Base-by-base conservation (phyloP, 139 green algal species). In the Coelastrella sp. region DNA sequence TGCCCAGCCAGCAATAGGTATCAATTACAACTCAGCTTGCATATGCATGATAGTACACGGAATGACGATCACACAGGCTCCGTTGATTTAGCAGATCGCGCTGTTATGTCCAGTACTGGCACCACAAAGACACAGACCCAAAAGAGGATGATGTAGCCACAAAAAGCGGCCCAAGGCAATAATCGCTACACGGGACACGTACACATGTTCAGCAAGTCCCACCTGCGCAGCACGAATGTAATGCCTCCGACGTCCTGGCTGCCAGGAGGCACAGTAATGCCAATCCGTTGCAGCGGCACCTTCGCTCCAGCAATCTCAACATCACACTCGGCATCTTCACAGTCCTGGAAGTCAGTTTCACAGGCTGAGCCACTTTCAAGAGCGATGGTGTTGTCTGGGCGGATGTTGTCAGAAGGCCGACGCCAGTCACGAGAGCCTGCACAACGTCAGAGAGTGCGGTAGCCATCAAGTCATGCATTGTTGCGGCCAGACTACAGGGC, bases 211-310 rank as follows among this genome's bases (percentile, higher is more conserved):
- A 47, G 32, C 0, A 47, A 47, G 5, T 7, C 79, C 5, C 60
- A 88, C 83, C 83, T 88, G 66, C 96, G 94, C 86, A 98, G 82
- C 76, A 98, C 97, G 88, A 98, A 98, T 4, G 92, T 92, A 14
- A 96, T 56, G 32, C 83, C 92, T 17, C 90, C 92, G n/a, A 95
- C 56, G 10, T 68, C 80, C 17, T 71, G 17, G 82, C 87, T 76
- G 88, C 88, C 94, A 13, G 85, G 68, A 8, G 97, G 96, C 20
- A 99, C 56, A 4, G 66, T 88, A 59, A 98, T 22, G 16, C 61
- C 86, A 10, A 97, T 73, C n/a, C 94, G 92, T 93, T 98, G 96
- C 93, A 99, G 95, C 61, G 95, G 95, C 88, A 97, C 90, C 80
- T 88, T 91, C 22, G 80, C 88, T 4, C 88, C 88, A 16, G 54